Conservation (phyloP, 169 alveolate species). For the Perkinsus chesapeaki region DNA sequence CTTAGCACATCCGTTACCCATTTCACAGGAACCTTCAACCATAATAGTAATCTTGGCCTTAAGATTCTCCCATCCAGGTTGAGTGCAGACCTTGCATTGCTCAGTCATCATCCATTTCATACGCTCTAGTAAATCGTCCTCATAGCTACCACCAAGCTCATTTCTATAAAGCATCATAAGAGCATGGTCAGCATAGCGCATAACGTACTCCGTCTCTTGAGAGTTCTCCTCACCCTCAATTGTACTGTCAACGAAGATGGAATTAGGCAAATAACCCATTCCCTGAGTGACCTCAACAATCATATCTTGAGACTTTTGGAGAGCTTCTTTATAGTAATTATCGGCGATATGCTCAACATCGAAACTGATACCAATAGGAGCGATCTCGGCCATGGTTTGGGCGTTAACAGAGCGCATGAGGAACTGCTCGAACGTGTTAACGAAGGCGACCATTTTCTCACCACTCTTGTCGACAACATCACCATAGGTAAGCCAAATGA, state of each 20-base stretch:
- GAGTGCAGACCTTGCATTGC: not conserved
- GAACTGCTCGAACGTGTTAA: not conserved
- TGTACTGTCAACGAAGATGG: not conserved
- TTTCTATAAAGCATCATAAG: not conserved
- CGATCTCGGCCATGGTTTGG: not conserved
- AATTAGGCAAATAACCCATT: not conserved
- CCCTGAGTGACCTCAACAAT: not conserved
- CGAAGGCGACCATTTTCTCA: not conserved
- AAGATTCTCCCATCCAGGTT: not conserved
- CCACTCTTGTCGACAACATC: not conserved
- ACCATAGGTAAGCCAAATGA: not conserved
- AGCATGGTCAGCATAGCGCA: not conserved
- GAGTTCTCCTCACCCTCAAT: not conserved
- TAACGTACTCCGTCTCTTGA: not conserved
- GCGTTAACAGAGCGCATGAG: not conserved
- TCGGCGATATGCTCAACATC: slow-evolving; percentile 1
- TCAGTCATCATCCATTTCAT: not conserved
- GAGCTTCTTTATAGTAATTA: not conserved
- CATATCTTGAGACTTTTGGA: not conserved
- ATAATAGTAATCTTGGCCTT: not conserved
- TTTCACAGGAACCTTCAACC: not conserved
- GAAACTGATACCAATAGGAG: not conserved
- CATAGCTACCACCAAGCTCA: not conserved
- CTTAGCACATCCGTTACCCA: not conserved
- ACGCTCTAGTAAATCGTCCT: not conserved